Evolutionary conservation across 2,329 filamentous ascomycete genomes (phyloP), one percentile per base, ranked within the genome.

Genomic region (Lomentospora prolificans): DNA sequence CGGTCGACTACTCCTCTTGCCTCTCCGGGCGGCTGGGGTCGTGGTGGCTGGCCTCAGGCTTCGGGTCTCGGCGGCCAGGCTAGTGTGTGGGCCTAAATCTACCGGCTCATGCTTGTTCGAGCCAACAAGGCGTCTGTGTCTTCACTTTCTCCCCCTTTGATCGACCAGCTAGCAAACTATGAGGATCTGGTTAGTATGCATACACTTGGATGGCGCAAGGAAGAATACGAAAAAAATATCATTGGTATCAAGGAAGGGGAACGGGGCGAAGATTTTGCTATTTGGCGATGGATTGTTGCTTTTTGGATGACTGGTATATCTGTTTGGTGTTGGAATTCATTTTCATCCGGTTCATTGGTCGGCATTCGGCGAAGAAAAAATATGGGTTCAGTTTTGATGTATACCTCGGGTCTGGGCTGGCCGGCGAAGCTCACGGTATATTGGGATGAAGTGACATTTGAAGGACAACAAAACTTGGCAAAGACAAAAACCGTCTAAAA

Each of bases 1-100:
- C 88, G 89, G 58, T 89, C 91, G 0, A 95, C 89, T 6, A 95
- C 91, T 2, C 91, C 92, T 55, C 79, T 96, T 28, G 85, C 90
- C n/a, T 95, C 90, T n/a, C 90, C 91, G 10, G 76, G 85, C 17
- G 82, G 84, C 58, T 96, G 91, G 91, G 85, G 87, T 56, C 86
- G 84, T 66, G 86, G 85, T 39, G 89, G 92, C 50, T 96, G 91
- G 91, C 88, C 90, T 58, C 86, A 85, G 65, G 89, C 88, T 65
- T 88, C 85, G 61, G 82, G 84, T 53, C 83, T 95, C 59, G 89
- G 90, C 61, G 87, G 91, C 59, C 90, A 95, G 69, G 90, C 91
- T 61, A 95, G 90, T 61, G 92, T 96, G 63, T 97, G 91, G 91
- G 91, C 91, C 64, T 96, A 85, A 50, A 9, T n/a, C 27, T 6